Base-by-base conservation (phyloP, 805 yeast species). In the Saccharomycopsis babjevae region DNA sequence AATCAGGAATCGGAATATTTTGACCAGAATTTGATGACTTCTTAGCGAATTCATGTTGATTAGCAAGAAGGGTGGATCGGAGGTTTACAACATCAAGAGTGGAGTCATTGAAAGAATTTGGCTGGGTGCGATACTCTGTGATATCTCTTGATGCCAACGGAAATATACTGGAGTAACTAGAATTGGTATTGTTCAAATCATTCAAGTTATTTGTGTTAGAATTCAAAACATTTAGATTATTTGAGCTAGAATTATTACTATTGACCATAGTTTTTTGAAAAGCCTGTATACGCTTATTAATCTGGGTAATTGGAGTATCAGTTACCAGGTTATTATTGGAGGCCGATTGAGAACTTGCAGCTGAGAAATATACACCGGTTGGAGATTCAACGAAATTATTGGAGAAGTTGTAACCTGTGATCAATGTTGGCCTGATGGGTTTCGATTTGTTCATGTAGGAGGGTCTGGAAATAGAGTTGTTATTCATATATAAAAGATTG, bases 371-470 rank as follows among this genome's bases (percentile, higher is more conserved):
- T 7, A 54, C 3, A 22, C 56, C 61, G 11, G 59, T 57, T 5
- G 66, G 66, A 7, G 64, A 62, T 38, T 59, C 60, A 5, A 62
- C 25, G 42, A 64, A 64, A 25, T 64, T 59, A 32, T 64, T 64
- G 22, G 59, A 50, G 54, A 64, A 64, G 25, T 62, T 62, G 55
- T 64, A 64, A 13, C 62, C 65, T 16, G 64, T 61, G 42, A 63
- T 63, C 25, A 63, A 50, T 1, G 64, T 63, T 2, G 65, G 65
- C 22, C 56, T 56, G 6, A 46, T 16, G 20, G 36, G 39, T 32
- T 40, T 50, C 5, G 28, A 5, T 34, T 52, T 39, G 34, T 42
- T 42, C 3, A 8, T 42, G 11, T 42, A n/a, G 25, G 40, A 54
- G 2, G 18, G 32, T 32, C 56, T 42, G 50, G 50, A 18, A n/a